Percentiles rank a stretch among this genome's conserved stretches.
These are phyloP conservation scores for Xylariaceae sp. DNA, from an alignment of 2,329 filamentous ascomycete species.

Conservation along the genomic window DNA sequence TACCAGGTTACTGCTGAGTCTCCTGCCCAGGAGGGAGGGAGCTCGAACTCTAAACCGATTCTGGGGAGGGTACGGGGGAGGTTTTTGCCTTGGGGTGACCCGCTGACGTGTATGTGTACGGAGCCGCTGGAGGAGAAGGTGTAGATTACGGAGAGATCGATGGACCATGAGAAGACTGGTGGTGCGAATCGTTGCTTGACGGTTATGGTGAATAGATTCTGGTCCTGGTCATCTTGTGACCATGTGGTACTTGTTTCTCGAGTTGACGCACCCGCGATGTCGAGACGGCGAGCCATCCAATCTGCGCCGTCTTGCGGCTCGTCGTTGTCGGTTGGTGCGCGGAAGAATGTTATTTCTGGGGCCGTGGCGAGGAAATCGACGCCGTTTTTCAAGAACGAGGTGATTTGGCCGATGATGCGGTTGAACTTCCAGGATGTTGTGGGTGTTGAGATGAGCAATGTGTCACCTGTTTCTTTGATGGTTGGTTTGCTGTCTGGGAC, in stretches of 20 bases:
- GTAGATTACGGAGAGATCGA: constrained; percentile 52
- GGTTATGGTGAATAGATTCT: constrained; percentile 38
- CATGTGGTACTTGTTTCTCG: constrained; percentile 29
- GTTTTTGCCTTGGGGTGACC: constrained; percentile 45
- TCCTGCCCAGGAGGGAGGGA: constrained; percentile 25
- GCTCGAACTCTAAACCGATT: constrained; percentile 55
- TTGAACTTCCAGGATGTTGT: constrained; percentile 29
- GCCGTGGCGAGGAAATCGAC: constrained; percentile 23
- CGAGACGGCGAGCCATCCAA: constrained; percentile 40
- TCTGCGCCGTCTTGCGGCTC: constrained; percentile 50
- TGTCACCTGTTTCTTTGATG: constrained; percentile 21
- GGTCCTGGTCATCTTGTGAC: constrained; percentile 24
- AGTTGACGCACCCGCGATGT: constrained; percentile 24
- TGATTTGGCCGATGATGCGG: constrained; percentile 24
- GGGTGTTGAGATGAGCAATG: constrained; percentile 25
- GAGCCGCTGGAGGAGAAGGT: constrained; percentile 46
- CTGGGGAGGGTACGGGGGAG: constrained; percentile 59
- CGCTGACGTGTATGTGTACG: constrained; percentile 49
- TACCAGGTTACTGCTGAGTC: constrained; percentile 52
- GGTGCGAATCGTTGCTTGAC: constrained; percentile 56
- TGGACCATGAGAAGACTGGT: constrained; percentile 60
- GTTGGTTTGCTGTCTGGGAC: constrained; percentile 15
- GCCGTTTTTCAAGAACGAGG: constrained; percentile 26
- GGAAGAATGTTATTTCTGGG: constrained; percentile 47
- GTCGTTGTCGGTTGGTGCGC: constrained; percentile 66